phyloP scores from a whole-genome alignment of 176 grass and related monocot genomes.

The Rhynchospora tenuis region DNA sequence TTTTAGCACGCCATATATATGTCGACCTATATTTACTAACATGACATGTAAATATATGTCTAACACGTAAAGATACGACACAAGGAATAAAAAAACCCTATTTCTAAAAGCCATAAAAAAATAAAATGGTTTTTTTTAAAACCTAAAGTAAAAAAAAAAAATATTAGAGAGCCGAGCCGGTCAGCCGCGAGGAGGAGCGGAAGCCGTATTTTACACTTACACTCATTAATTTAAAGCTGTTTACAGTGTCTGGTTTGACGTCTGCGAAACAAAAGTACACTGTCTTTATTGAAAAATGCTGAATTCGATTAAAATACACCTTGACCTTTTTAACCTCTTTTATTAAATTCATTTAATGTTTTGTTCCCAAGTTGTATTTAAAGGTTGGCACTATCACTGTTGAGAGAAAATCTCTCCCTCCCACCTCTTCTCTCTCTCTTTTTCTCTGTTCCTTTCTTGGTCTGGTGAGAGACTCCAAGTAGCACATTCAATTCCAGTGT shows the following conservation, averaged over 20 bases:
- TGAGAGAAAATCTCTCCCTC: not conserved
- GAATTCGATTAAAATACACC: not conserved
- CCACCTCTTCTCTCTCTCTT: not conserved
- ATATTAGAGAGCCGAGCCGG: not conserved
- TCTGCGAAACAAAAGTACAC: not conserved
- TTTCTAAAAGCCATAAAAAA: too few species aligned
- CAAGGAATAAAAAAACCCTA: too few species aligned
- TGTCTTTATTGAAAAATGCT: not conserved
- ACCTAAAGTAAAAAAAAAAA: too few species aligned
- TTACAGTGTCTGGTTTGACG: not conserved
- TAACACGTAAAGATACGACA: too few species aligned
- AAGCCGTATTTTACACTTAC: too few species aligned
- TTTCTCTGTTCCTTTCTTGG: not conserved
- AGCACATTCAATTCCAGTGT: not conserved
- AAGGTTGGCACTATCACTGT: not conserved
- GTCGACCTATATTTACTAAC: too few species aligned
- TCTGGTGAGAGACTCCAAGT: not conserved
- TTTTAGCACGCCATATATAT: too few species aligned
- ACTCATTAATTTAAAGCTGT: not conserved
- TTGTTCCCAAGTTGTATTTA: slow-evolving; percentile 2
- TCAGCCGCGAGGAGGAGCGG: too few species aligned
- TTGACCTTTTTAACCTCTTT: slow-evolving; percentile 13
- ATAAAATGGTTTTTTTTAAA: too few species aligned
- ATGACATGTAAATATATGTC: too few species aligned
- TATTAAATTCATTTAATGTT: slow-evolving; percentile 8